Evolutionary conservation across 2,329 filamentous ascomycete species (phyloP).

Genomic region (Fusarium albosuccineum): DNA sequence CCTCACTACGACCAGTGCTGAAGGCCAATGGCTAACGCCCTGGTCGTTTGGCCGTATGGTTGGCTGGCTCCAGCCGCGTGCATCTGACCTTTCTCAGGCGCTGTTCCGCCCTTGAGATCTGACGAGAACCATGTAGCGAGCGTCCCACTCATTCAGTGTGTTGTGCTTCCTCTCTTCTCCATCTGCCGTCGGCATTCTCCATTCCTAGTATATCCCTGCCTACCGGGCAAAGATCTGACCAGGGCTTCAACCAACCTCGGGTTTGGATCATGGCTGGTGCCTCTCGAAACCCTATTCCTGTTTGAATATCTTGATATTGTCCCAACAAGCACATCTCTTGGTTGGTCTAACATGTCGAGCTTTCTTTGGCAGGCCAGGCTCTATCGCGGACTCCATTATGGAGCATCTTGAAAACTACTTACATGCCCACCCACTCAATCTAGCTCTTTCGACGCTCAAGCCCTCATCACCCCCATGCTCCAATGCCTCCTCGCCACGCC

Average conservation of each 20-base stretch:
- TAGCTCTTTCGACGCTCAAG: background rate
- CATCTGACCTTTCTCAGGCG: background rate
- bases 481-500: conserved; percentile 8
- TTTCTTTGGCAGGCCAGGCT: background rate
- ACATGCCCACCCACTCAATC: background rate
- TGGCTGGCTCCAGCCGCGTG: background rate
- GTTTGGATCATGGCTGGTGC: background rate
- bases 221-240: background rate
- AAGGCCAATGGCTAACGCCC: background rate
- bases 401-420: background rate
- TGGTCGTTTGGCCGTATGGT: too few relatives aligned
- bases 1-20: background rate
- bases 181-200: conserved; percentile 28
- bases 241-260: background rate
- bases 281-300: background rate
- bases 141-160: conserved; percentile 24
- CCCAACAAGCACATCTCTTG: background rate
- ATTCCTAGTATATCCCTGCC: conserved; percentile 4
- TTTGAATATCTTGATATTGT: background rate
- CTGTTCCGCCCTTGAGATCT: background rate
- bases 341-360: background rate
- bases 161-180: conserved; percentile 12
- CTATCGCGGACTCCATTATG: background rate
- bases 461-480: conserved; percentile 1
- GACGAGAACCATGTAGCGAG: conserved; percentile 21